A percentile compares a stretch with the other conserved stretches of the same genome.
Evolutionary conservation across 257 asterid species (phyloP).

Genomic region (Fraxinus cuspidata): DNA sequence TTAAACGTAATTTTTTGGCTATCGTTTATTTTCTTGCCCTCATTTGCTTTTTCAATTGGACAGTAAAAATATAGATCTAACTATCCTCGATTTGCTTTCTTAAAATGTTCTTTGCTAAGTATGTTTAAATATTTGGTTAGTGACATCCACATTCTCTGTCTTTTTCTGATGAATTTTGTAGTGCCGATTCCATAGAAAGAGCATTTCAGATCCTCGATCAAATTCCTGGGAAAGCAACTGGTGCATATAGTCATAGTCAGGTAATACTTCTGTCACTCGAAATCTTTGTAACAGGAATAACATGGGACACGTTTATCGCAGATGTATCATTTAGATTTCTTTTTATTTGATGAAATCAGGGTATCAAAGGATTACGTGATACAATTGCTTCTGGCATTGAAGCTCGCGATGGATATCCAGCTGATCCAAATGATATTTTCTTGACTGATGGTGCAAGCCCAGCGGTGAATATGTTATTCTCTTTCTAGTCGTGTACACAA

Average conservation of each 20-base stretch:
- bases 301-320: neutral
- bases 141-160: constrained; percentile 10
- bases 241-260: constrained; percentile 99
- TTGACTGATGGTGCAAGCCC: constrained; percentile 99
- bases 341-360: constrained; percentile 46
- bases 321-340: neutral
- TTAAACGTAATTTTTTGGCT: neutral
- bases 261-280: constrained; percentile 36
- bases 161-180: constrained; percentile 29
- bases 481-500: neutral
- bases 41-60: neutral
- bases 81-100: neutral
- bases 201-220: constrained; percentile 90
- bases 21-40: neutral
- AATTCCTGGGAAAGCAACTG: constrained; percentile 99
- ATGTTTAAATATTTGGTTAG: constrained; percentile 4
- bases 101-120: constrained; percentile 4
- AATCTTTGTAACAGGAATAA: neutral
- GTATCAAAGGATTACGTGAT: constrained; percentile 94
- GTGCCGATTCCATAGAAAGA: constrained; percentile 92
- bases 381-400: constrained; percentile 90
- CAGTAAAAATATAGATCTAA: neutral
- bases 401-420: constrained; percentile 97
- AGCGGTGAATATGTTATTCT: constrained; percentile 51
- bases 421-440: constrained; percentile 89